phyloP scores from a whole-genome alignment of 2,329 filamentous ascomycete species.

The Epichloe scottii region DNA sequence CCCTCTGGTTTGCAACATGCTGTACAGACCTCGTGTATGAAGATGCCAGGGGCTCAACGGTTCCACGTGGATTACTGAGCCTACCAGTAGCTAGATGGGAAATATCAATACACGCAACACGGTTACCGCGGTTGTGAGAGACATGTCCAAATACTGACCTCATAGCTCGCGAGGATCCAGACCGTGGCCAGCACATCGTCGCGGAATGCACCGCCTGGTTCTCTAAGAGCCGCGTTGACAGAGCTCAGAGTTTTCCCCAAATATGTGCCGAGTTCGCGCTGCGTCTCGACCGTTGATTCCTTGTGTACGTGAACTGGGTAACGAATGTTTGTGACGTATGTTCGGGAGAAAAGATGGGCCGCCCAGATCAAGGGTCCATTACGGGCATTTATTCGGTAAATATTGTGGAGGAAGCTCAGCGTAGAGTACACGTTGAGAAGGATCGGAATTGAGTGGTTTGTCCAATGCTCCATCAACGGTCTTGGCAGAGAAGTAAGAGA shows the following conservation, averaged over 20 bases:
- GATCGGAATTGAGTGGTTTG: conserved; percentile 25
- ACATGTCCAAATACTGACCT: conserved; percentile 14
- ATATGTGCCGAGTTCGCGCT: conserved; percentile 22
- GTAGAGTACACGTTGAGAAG: conserved; percentile 25
- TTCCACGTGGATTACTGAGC: conserved; percentile 18
- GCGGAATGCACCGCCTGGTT: conserved; percentile 16
- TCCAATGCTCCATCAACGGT: conserved; percentile 25
- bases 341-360: conserved; percentile 27
- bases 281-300: conserved; percentile 13
- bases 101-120: neutral
- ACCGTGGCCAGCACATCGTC: conserved; percentile 27
- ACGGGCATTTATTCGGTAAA: conserved; percentile 13
- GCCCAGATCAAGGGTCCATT: conserved; percentile 26
- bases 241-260: conserved; percentile 25
- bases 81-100: conserved; percentile 22
- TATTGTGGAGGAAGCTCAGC: conserved; percentile 20
- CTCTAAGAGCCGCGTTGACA: conserved; percentile 24
- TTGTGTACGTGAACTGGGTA: conserved; percentile 18
- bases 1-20: conserved; percentile 24
- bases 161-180: conserved; percentile 28
- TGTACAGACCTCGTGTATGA: conserved; percentile 23
- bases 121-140: neutral
- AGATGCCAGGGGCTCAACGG: conserved; percentile 23
- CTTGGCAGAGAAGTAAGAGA: conserved; percentile 8
- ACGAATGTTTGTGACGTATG: conserved; percentile 25